Conservation (phyloP, 371 early-diverging fungal species). For the Mucor plumbeus region DNA sequence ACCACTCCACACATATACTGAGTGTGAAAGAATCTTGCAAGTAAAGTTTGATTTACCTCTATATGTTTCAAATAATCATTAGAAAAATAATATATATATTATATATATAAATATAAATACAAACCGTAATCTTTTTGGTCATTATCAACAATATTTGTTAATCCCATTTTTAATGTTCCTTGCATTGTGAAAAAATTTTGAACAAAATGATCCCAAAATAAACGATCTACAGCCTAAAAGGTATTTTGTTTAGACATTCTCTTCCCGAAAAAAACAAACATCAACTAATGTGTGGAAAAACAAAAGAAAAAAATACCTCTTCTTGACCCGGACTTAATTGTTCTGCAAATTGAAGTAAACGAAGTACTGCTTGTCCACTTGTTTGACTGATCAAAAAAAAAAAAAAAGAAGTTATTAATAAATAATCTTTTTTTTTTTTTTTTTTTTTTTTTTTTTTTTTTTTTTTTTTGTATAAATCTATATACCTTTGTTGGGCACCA, state of each 20-base stretch:
- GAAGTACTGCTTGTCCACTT: conserved; percentile 47
- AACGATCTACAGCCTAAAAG: conserved; percentile 32
- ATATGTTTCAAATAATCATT: neutral
- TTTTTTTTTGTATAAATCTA: neutral
- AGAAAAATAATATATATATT: neutral
- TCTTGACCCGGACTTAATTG: conserved; percentile 40
- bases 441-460: no score
- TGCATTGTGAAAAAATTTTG: conserved; percentile 40
- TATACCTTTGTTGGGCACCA: conserved; percentile 20
- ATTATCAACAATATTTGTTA: conserved; percentile 34
- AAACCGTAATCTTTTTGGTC: conserved; percentile 36
- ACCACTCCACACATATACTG: conserved; percentile 45
- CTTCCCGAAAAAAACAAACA: neutral
- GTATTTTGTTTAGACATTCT: conserved; percentile 3
- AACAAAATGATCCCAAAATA: conserved; percentile 44
- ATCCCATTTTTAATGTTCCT: conserved; percentile 35
- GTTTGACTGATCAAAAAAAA: conserved; percentile 11
- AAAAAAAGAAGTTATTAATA: neutral
- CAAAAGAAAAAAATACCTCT: conserved; percentile 22
- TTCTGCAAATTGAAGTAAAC: conserved; percentile 51
- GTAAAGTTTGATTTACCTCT: conserved; percentile 37
- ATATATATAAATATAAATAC: neutral
- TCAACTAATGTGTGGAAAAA: neutral
- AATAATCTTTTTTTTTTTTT: neutral
- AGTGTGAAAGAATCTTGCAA: conserved; percentile 46